These are phyloP conservation scores for Tylopilus balloui DNA, from an alignment of 768 basidiomycete genomes.

Conservation along the genomic window DNA sequence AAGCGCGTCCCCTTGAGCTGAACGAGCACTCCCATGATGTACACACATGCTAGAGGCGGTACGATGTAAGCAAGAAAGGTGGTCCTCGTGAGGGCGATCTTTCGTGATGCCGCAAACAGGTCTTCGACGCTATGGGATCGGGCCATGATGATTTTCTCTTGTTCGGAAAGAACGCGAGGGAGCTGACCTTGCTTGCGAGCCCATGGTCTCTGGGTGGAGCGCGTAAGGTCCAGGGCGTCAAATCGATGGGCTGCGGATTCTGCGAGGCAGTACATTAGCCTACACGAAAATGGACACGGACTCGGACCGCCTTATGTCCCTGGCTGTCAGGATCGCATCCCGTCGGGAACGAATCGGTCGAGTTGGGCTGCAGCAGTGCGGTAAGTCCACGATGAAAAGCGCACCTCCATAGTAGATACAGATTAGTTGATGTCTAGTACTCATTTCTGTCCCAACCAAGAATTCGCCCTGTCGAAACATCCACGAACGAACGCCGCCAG, in stretches of 20 bases:
- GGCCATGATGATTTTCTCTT: not conserved
- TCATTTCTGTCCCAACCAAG: too few species aligned
- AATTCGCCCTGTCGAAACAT: not conserved
- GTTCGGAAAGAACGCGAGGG: not conserved
- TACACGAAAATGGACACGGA: too few species aligned
- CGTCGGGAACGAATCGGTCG: too few species aligned
- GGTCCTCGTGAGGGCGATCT: conserved; percentile 8
- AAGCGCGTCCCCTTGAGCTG: conserved; percentile 38
- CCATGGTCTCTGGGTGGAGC: too few species aligned
- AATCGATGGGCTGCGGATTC: not conserved
- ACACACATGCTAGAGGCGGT: conserved; percentile 42
- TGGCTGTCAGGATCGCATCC: too few species aligned
- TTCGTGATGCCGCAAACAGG: conserved; percentile 7
- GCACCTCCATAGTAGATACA: too few species aligned
- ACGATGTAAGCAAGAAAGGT: conserved; percentile 35
- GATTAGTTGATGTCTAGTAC: too few species aligned
- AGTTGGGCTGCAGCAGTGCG: too few species aligned
- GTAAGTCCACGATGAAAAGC: too few species aligned
- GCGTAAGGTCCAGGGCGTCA: too few species aligned
- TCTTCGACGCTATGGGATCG: not conserved
- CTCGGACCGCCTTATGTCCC: too few species aligned
- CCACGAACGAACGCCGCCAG: conserved; percentile 26
- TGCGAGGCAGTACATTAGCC: not conserved
- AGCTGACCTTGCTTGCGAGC: not conserved
- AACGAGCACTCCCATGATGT: conserved; percentile 49